Percentiles rank a stretch among this genome's conserved stretches.
These are phyloP conservation scores for Circinella umbellata DNA, from an alignment of 371 early-diverging fungal species.

Conservation along the genomic window DNA sequence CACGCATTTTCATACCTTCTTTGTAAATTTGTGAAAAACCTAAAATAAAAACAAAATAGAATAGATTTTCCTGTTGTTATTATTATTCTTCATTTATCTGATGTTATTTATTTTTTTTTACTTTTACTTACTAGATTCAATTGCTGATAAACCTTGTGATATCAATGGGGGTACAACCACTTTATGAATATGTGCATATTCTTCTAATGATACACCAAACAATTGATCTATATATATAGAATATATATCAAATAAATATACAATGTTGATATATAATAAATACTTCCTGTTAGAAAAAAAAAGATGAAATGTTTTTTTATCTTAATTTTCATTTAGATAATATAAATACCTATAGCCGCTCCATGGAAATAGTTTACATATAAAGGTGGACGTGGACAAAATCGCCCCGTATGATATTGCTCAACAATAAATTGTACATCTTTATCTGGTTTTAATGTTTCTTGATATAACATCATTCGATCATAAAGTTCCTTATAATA, in stretches of 20 bases:
- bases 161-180: constrained; percentile 65
- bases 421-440: constrained; percentile 74
- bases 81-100: no score
- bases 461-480: constrained; percentile 67
- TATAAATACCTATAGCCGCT: constrained; percentile 50
- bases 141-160: constrained; percentile 47
- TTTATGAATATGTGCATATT: constrained; percentile 59
- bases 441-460: constrained; percentile 68
- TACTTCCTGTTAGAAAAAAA: no score
- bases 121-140: constrained; percentile 42
- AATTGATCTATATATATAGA: constrained; percentile 65
- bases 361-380: constrained; percentile 66
- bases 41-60: constrained; percentile 1
- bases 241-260: no score
- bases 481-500: constrained; percentile 62
- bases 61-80: not conserved
- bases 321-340: no score
- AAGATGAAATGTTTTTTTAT: not conserved
- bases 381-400: constrained; percentile 68
- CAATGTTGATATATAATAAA: no score
- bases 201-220: constrained; percentile 76
- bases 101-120: not conserved
- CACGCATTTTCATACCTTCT: constrained; percentile 32
- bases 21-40: constrained; percentile 30
- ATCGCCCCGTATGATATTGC: constrained; percentile 71